Evolutionary conservation across 2,329 filamentous ascomycete species (phyloP).

Genomic region (Penicillium palitans): DNA sequence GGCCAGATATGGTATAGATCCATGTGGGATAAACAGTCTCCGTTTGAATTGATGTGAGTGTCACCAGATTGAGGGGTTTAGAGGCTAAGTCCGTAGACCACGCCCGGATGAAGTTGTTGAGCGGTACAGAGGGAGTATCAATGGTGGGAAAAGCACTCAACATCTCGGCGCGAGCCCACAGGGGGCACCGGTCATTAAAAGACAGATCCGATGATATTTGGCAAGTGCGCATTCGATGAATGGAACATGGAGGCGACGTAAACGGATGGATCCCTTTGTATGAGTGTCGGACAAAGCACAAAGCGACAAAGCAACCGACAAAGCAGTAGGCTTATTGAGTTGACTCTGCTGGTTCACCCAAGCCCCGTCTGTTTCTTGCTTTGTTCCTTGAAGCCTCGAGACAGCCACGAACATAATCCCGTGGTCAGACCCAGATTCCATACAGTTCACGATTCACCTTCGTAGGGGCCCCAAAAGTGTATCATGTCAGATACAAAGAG

Average conservation of each 20-base stretch:
- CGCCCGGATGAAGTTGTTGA: neutral
- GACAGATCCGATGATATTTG: neutral
- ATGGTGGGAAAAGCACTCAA: neutral
- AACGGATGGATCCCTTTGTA: slow-evolving; percentile 5
- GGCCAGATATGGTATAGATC: slow-evolving; percentile 1
- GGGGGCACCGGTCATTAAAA: neutral
- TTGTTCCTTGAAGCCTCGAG: slow-evolving; percentile 2
- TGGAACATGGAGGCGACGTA: slow-evolving; percentile 5
- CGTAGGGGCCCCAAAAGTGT: neutral
- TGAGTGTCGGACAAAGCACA: neutral
- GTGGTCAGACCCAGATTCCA: neutral
- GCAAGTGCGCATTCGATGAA: neutral
- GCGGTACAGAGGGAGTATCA: neutral
- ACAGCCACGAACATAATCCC: slow-evolving; percentile 1
- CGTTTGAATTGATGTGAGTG: slow-evolving; percentile 5
- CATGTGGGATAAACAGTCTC: slow-evolving; percentile 8
- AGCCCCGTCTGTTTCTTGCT: neutral
- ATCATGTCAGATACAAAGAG: slow-evolving; percentile 7
- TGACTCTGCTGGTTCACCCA: neutral
- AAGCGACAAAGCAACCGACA: neutral
- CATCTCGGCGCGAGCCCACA: slow-evolving; percentile 6
- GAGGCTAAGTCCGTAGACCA: neutral
- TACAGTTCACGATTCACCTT: slow-evolving; percentile 4
- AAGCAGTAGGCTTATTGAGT: neutral
- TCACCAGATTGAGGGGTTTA: neutral